Evolutionary conservation across 1,284 basidiomycete genomes (phyloP).

Genomic region (Ustilago lituana): DNA sequence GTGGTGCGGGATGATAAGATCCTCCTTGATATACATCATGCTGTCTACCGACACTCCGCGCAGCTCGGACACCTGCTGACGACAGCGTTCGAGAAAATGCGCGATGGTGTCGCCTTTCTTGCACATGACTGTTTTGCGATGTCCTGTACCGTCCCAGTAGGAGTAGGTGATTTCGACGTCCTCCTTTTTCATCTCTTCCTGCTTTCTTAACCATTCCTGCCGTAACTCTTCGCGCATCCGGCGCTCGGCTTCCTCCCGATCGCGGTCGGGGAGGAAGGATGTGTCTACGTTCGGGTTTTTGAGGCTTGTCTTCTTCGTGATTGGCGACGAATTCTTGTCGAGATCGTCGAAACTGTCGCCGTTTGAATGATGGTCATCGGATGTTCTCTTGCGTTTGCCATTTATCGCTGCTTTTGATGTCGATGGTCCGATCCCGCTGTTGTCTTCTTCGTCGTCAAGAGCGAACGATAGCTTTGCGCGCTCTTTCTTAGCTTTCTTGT

Average conservation of each 20-base stretch:
- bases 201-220: slow-evolving; percentile 87
- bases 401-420: slow-evolving; percentile 36
- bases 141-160: slow-evolving; percentile 98
- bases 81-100: slow-evolving; percentile 88
- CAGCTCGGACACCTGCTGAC: slow-evolving; percentile 90
- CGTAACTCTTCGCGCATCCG: slow-evolving; percentile 86
- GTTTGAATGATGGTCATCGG: slow-evolving; percentile 6
- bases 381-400: slow-evolving; percentile 52
- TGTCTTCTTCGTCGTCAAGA: slow-evolving; percentile 58
- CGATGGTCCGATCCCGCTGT: slow-evolving; percentile 8
- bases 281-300: slow-evolving; percentile 98
- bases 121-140: slow-evolving; percentile 91
- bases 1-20: slow-evolving; percentile 74
- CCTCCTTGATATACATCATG: slow-evolving; percentile 91
- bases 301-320: slow-evolving; percentile 73
- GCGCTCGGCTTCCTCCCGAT: slow-evolving; percentile 90
- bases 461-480: slow-evolving; percentile 87
- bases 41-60: slow-evolving; percentile 90
- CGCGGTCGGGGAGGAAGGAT: slow-evolving; percentile 95
- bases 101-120: slow-evolving; percentile 96
- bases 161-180: slow-evolving; percentile 93
- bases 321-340: not conserved
- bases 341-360: slow-evolving; percentile 10
- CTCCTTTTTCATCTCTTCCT: slow-evolving; percentile 87
- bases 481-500: slow-evolving; percentile 89